Evolutionary conservation across 2,329 filamentous ascomycete genomes (phyloP).

Genomic region (Thielaviopsis populi): DNA sequence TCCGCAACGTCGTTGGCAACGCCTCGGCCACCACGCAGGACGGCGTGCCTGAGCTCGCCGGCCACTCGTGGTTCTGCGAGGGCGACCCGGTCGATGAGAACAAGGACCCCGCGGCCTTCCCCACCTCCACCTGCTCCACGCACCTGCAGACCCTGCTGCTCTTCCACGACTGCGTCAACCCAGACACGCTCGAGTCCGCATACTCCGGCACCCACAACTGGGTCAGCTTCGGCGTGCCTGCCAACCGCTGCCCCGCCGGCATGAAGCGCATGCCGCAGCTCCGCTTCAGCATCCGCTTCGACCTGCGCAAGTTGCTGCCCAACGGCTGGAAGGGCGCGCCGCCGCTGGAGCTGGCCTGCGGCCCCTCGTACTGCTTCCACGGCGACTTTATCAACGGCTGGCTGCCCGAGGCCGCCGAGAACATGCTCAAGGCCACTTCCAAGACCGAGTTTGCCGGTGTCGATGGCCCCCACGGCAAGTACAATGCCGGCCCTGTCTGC

Average conservation of each 20-base stretch:
- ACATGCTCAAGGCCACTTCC: constrained; percentile 11
- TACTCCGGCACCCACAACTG: constrained; percentile 17
- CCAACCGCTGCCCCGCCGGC: constrained; percentile 28
- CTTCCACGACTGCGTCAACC: constrained; percentile 21
- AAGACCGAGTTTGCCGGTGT: constrained; percentile 9
- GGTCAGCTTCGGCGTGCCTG: background rate
- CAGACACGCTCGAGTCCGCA: constrained; percentile 19
- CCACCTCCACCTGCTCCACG: constrained; percentile 22
- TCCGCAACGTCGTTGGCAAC: constrained; percentile 29
- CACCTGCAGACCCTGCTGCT: constrained; percentile 21
- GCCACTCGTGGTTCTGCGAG: constrained; percentile 24
- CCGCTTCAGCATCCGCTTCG: constrained; percentile 33
- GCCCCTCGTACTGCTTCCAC: constrained; percentile 29
- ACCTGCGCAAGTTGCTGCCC: constrained; percentile 29
- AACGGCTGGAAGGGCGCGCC: constrained; percentile 31
- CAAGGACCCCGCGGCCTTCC: constrained; percentile 22
- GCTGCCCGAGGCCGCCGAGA: constrained; percentile 26
- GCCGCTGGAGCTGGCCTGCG: constrained; percentile 30
- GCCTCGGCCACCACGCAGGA: constrained; percentile 23
- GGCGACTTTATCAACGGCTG: constrained; percentile 36
- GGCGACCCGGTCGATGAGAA: constrained; percentile 18
- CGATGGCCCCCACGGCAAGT: constrained; percentile 18
- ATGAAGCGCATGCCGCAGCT: constrained; percentile 34
- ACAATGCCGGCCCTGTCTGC: constrained; percentile 21
- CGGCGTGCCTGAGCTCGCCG: constrained; percentile 18